Percentiles rank a stretch among this genome's conserved stretches.
phyloP scores from a whole-genome alignment of 192 early-diverging fungal species.

The Glomus cerebriforme region DNA sequence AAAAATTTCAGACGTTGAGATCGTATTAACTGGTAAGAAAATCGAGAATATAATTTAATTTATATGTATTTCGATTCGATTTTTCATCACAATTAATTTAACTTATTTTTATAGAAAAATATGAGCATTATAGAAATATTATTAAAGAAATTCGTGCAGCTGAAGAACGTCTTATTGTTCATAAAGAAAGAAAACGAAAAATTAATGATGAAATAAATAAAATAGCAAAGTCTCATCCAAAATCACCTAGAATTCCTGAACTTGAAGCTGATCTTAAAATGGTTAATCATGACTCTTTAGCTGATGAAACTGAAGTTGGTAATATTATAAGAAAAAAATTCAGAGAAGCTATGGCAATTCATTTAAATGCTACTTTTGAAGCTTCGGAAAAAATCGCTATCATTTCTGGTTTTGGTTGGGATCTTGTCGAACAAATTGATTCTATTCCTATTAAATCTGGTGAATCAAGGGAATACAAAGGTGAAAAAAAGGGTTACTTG shows the following conservation, averaged over 20 bases:
- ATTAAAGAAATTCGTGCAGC: slow-evolving; percentile 31
- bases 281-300: slow-evolving; percentile 36
- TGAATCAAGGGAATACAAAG: not conserved
- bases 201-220: slow-evolving; percentile 27
- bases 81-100: not conserved
- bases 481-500: not conserved
- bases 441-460: not conserved
- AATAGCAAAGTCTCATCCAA: slow-evolving; percentile 27
- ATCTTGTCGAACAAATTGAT: slow-evolving; percentile 20
- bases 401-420: slow-evolving; percentile 43
- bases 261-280: slow-evolving; percentile 37
- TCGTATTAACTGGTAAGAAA: slow-evolving; percentile 20
- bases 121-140: slow-evolving; percentile 27
- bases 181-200: slow-evolving; percentile 22
- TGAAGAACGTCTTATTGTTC: slow-evolving; percentile 15
- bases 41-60: not conserved
- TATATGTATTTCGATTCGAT: not conserved
- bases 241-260: slow-evolving; percentile 34
- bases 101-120: slow-evolving; percentile 15
- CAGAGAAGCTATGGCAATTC: slow-evolving; percentile 39
- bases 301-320: slow-evolving; percentile 40
- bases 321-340: slow-evolving; percentile 39
- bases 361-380: slow-evolving; percentile 45
- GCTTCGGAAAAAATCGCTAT: slow-evolving; percentile 44
- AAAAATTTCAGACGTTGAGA: slow-evolving; percentile 27